These are phyloP conservation scores for Taxillus chinensis DNA, from an alignment of 164 flowering plant genomes.

Conservation along the genomic window DNA sequence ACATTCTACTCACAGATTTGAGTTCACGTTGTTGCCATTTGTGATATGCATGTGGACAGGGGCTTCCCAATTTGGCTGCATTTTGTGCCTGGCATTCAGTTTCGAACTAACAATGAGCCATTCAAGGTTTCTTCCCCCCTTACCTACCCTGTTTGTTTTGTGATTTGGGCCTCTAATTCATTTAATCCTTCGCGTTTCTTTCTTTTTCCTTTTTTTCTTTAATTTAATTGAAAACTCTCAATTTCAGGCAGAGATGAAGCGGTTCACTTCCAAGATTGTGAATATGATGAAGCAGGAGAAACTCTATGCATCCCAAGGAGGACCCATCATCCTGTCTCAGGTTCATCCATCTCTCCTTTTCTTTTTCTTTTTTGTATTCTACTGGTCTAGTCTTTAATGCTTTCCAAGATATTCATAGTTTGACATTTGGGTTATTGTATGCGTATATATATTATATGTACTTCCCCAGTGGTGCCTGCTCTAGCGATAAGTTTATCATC, in stretches of 20 bases:
- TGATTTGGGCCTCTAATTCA: too few species aligned
- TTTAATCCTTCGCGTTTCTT: too few species aligned
- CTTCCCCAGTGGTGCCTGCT: too few species aligned
- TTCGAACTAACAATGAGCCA: constrained; percentile 86
- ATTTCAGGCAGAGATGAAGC: constrained; percentile 79
- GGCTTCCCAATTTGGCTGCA: constrained; percentile 99
- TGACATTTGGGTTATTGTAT: too few species aligned
- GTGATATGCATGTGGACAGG: constrained; percentile 24
- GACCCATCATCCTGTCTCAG: constrained; percentile 98
- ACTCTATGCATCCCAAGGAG: constrained; percentile 95
- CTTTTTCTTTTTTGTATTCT: too few species aligned
- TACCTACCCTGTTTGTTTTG: not conserved
- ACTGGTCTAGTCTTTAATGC: too few species aligned
- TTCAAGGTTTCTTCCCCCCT: constrained; percentile 51
- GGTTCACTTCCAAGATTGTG: constrained; percentile 79
- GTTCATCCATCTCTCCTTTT: constrained; percentile 16
- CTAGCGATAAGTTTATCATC: too few species aligned
- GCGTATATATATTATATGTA: too few species aligned
- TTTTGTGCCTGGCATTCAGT: constrained; percentile 71
- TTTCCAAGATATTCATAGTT: too few species aligned
- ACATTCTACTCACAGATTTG: not conserved
- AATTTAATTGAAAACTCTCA: not conserved
- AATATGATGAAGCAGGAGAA: constrained; percentile 82
- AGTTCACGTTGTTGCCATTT: not conserved
- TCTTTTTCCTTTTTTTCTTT: too few species aligned